These are phyloP conservation scores for Fraxinus excelsior DNA, from an alignment of 257 asterid genomes.

Conservation along the genomic window DNA sequence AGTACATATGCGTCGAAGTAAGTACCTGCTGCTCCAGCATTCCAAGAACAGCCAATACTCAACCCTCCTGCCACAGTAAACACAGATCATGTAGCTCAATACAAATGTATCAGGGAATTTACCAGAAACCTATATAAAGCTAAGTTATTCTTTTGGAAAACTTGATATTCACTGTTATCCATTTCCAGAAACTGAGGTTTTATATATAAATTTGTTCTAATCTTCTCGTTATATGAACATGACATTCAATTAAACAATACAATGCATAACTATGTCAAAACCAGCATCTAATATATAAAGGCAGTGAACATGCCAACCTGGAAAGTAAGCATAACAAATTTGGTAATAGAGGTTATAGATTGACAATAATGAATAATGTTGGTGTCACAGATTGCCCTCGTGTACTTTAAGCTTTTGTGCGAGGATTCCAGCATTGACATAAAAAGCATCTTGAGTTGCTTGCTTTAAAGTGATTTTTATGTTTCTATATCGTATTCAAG, in stretches of 20 bases:
- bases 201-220: neutral
- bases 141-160: neutral
- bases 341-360: neutral
- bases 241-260: neutral
- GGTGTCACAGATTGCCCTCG: neutral
- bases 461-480: neutral
- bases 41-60: slow-evolving; percentile 81
- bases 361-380: neutral
- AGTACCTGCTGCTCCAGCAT: slow-evolving; percentile 98
- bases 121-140: slow-evolving; percentile 17
- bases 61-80: slow-evolving; percentile 72
- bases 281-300: neutral
- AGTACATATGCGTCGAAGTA: slow-evolving; percentile 85
- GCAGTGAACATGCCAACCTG: neutral
- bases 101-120: slow-evolving; percentile 3
- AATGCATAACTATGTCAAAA: neutral
- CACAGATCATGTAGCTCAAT: slow-evolving; percentile 22
- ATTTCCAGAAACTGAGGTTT: neutral
- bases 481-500: neutral
- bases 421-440: neutral
- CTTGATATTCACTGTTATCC: neutral
- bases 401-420: slow-evolving; percentile 11
- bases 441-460: neutral
- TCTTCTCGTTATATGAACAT: neutral
- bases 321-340: neutral